Evolutionary conservation across 2,329 filamentous ascomycete genomes (phyloP).

Genomic region (Alternaria gansuensis): DNA sequence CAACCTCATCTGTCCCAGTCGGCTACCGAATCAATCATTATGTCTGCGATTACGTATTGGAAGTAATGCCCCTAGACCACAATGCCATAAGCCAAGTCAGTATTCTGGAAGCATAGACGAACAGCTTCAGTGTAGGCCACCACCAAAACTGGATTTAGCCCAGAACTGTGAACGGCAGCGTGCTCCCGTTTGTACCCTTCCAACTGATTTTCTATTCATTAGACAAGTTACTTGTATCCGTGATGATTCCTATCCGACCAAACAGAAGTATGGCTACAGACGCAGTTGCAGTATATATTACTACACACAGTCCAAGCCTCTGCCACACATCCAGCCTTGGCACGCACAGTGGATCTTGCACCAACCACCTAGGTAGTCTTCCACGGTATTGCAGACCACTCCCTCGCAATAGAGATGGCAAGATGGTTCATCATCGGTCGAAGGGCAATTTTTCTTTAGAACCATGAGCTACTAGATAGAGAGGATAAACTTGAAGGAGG

Average conservation of each 20-base stretch:
- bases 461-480: neutral
- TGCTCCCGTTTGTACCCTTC: neutral
- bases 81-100: neutral
- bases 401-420: neutral
- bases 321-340: neutral
- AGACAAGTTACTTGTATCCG: no score
- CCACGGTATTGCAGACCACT: neutral
- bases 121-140: neutral
- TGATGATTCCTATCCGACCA: no score
- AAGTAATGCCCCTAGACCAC: neutral
- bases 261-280: no score
- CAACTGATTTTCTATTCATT: no score
- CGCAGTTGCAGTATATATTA: no score
- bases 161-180: neutral
- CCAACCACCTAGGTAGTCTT: neutral
- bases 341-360: neutral
- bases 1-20: slow-evolving; percentile 19
- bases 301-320: no score
- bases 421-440: no score
- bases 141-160: neutral
- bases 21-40: slow-evolving; percentile 18
- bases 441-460: neutral
- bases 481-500: neutral
- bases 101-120: neutral
- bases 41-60: neutral